phyloP scores from a whole-genome alignment of 75 land plant genomes.

The Pseudotsuga menziesii region DNA sequence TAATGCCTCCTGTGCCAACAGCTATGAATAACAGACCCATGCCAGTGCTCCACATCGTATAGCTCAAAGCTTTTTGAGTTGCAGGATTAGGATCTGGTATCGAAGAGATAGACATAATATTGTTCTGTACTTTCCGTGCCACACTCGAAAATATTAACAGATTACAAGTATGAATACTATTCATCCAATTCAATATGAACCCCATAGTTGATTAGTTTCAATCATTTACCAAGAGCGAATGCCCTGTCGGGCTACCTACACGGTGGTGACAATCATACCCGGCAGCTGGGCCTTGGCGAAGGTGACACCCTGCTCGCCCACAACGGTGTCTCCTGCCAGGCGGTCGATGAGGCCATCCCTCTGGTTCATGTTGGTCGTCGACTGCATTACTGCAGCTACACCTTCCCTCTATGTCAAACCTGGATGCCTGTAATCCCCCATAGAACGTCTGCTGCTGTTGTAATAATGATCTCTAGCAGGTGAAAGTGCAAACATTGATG shows the following conservation, averaged over 20 bases:
- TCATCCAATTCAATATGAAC: neutral
- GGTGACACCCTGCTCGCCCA: constrained; percentile 44
- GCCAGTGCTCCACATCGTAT: constrained; percentile 20
- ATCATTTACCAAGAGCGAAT: constrained; percentile 24
- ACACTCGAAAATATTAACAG: neutral
- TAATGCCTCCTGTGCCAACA: constrained; percentile 39
- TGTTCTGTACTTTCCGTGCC: constrained; percentile 36
- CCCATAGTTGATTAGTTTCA: neutral
- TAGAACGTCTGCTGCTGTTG: no score
- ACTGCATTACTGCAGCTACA: no score
- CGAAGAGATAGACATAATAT: constrained; percentile 30
- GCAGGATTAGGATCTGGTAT: constrained; percentile 8
- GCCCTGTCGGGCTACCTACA: constrained; percentile 37
- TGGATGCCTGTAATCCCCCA: no score
- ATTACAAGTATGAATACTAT: neutral
- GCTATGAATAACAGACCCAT: constrained; percentile 20
- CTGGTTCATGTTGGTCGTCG: no score
- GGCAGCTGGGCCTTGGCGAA: constrained; percentile 49
- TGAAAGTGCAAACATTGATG: no score
- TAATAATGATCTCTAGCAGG: no score
- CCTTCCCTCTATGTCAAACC: no score
- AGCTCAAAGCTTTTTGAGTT: neutral
- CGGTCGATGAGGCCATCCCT: no score
- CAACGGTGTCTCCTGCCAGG: constrained; percentile 24
- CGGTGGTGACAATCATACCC: constrained; percentile 19